These are phyloP conservation scores for Fusarium equiseti DNA, from an alignment of 2,329 filamentous ascomycete genomes.

Conservation along the genomic window DNA sequence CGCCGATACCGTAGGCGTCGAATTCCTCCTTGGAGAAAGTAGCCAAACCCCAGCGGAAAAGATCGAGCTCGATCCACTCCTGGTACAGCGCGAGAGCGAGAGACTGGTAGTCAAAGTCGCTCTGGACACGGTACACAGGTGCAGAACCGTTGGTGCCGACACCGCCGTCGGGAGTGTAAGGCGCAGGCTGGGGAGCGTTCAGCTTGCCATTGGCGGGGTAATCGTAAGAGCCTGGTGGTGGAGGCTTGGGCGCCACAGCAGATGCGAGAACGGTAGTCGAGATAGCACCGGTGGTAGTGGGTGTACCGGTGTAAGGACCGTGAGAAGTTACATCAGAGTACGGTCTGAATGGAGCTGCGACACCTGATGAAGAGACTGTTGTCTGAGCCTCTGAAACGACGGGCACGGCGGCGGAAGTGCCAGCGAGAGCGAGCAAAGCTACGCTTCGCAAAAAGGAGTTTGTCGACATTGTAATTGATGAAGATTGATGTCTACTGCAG, in stretches of 20 bases:
- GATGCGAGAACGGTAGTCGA: slow-evolving; percentile 68
- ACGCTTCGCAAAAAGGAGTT: slow-evolving; percentile 8
- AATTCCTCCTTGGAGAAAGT: slow-evolving; percentile 79
- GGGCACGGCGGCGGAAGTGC: slow-evolving; percentile 48
- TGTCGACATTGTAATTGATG: slow-evolving; percentile 18
- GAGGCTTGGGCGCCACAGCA: slow-evolving; percentile 66
- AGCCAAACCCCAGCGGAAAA: slow-evolving; percentile 81
- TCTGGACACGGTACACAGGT: slow-evolving; percentile 81
- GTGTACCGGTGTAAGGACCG: slow-evolving; percentile 73
- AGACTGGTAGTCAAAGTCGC: slow-evolving; percentile 87
- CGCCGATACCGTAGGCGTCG: slow-evolving; percentile 72
- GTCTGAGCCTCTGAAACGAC: slow-evolving; percentile 53
- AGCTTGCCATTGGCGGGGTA: slow-evolving; percentile 80
- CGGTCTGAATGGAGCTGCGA: slow-evolving; percentile 49
- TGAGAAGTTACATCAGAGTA: slow-evolving; percentile 73
- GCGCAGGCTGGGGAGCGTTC: slow-evolving; percentile 74
- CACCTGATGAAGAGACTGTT: slow-evolving; percentile 50
- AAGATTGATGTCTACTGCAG: background rate
- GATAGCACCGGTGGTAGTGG: slow-evolving; percentile 77
- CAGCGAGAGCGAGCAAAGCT: slow-evolving; percentile 29
- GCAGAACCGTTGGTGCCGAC: slow-evolving; percentile 81
- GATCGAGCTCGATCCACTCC: slow-evolving; percentile 86
- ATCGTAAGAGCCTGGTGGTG: slow-evolving; percentile 71
- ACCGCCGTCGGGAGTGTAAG: slow-evolving; percentile 79
- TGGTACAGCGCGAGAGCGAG: slow-evolving; percentile 81